Base-by-base conservation (phyloP, 345 rosid species). In the Melaleuca quinquenervia region DNA sequence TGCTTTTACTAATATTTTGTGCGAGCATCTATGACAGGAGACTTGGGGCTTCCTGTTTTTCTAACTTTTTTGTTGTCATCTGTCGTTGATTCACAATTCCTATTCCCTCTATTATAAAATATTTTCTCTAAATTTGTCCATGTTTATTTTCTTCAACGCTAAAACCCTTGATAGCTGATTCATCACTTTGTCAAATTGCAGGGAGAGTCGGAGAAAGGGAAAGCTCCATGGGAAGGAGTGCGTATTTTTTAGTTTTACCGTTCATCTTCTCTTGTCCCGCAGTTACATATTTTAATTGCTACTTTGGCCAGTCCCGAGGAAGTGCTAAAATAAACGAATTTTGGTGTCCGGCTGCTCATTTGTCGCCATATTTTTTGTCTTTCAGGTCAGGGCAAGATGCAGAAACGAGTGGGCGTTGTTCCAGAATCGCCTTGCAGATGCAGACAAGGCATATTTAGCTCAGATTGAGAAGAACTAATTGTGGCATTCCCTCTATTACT, bases 151-250 rank as follows among this genome's bases (percentile, higher is more conserved):
- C 83, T 88, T 88, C 51, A 86, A 87, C 84, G n/a, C 70, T 58
- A 70, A 70, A 70, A 20, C 80, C 80, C 48, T 62, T 62, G 86
- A 56, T 52, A 15, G 52, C 41, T 82, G 84, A 82, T 82, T 27
- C 84, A 82, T 56, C 26, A 1, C 80, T 54, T 29, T 53, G 32
- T 82, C 27, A 60, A 90, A 52, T 90, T 87, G 83, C 94, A 96
- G 99, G 98, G 98, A 78, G 24, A 89, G 62, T 41, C 94, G 1
- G 95, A 93, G 83, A 82, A 89, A 6, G 98, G 98, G 83, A 93
- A 92, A 93, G 87, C 98, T 85, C 95, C 98, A 41, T 91, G 98
- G 98, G 94, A 94, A 90, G 98, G 96, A 94, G 99, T 96, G 91
- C 53, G 92, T 86, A 54, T 80, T 51, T 52, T 51, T 50, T 82